Evolutionary conservation across 768 basidiomycete genomes (phyloP), one percentile per base, ranked within the genome.

Genomic region (Terana coerulea): DNA sequence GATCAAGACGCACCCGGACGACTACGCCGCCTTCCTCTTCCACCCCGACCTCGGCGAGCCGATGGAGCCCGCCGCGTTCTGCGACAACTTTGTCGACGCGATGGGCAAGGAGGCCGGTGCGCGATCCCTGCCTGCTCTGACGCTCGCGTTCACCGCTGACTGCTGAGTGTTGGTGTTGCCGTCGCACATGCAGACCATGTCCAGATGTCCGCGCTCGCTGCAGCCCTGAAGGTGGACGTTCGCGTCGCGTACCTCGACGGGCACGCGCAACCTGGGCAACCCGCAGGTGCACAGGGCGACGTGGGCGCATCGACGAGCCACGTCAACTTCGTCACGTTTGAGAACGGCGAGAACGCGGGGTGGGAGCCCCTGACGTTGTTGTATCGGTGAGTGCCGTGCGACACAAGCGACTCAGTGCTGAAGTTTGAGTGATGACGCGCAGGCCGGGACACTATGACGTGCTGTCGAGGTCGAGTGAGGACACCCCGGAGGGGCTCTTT

Each of bases 381-480:
- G 26, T 93, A 91, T 69, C 74, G 90, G 91, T 91, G 57, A 56
- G 79, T 60, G 39, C 5, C 9, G 50, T 17, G 22, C 21, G 14
- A 14, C 21, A 24, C 14, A 47, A 25, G 51, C 39, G 42, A 37
- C 28, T 24, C 24, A 7, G 25, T 21, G 31, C 14, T 41, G 11
- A 26, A 55, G 54, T 44, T 49, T 11, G n/a, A n/a, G n/a, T n/a
- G n/a, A n/a, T 49, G 8, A 40, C 47, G 47, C 43, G 11, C 51
- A 91, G 91, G 43, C 91, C 92, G 17, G 91, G 92, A 9, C 92
- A 95, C 64, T 95, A 90, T 67, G 92, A 95, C 69, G 85, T 93
- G 44, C 69, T 90, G 46, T 67, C 67, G 42, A 52, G 53, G 35
- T 53, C 63, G 21, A 61, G 57, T 46, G 56, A 57, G 25, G 68